Conservation (phyloP, 1,139 yeast species). For the Candida tropicalis region DNA sequence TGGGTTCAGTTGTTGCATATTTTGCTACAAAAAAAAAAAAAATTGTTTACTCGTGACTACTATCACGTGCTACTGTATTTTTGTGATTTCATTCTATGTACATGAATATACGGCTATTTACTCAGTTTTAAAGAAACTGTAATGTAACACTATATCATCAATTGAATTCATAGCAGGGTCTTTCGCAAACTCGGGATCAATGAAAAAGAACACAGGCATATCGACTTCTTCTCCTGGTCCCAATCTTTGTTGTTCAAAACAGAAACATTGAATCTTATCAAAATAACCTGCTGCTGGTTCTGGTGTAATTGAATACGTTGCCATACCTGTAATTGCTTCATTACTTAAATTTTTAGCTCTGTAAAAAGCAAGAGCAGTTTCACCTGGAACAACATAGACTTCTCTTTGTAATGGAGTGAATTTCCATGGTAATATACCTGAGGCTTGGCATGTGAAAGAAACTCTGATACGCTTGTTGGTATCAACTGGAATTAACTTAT, state of each 20-base stretch:
- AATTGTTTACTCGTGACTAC: background rate
- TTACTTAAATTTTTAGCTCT: conserved; percentile 85
- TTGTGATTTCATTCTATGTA: background rate
- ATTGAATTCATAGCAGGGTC: conserved; percentile 93
- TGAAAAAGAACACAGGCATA: conserved; percentile 98
- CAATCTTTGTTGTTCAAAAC: conserved; percentile 94
- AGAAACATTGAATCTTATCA: conserved; percentile 95
- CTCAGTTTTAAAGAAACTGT: conserved; percentile 78
- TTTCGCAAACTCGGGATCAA: conserved; percentile 95
- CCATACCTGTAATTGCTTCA: conserved; percentile 96
- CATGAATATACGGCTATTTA: background rate
- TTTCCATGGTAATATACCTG: conserved; percentile 92
- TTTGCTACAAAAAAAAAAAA: too few relatives aligned
- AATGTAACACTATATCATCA: conserved; percentile 87
- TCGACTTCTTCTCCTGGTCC: conserved; percentile 98
- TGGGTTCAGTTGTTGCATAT: too few relatives aligned
- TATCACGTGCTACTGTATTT: background rate
- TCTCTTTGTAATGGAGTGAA: conserved; percentile 94
- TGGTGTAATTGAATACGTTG: conserved; percentile 94
- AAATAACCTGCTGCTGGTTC: conserved; percentile 96
- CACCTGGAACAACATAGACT: conserved; percentile 94
- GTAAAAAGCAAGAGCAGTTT: conserved; percentile 95
- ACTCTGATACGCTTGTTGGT: conserved; percentile 80
- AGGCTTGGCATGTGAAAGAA: conserved; percentile 88
- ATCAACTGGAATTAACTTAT: conserved; percentile 85